Evolutionary conservation across 176 grass and related monocot species (phyloP).

Genomic region (Musa troglodytarum): DNA sequence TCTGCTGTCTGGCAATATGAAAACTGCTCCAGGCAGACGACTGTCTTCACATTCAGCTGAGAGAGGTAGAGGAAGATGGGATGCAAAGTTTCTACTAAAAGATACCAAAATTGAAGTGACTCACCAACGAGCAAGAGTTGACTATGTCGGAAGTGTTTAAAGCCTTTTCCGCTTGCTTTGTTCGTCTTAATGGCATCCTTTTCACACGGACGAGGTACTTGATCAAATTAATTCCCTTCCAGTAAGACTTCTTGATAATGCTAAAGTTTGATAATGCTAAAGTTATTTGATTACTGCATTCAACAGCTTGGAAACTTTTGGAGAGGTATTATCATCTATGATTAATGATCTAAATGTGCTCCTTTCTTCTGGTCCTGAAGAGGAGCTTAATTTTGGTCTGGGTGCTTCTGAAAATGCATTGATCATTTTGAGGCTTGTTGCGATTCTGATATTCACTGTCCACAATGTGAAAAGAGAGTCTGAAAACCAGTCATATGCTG

Average conservation of each 20-base stretch:
- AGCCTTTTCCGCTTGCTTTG: slow-evolving; percentile 64
- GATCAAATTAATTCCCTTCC: background rate
- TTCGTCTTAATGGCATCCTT: slow-evolving; percentile 83
- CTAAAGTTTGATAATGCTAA: background rate
- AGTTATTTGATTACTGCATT: background rate
- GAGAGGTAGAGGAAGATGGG: slow-evolving; percentile 54
- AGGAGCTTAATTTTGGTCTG: slow-evolving; percentile 58
- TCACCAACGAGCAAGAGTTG: slow-evolving; percentile 37
- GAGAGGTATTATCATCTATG: slow-evolving; percentile 52
- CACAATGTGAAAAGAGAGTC: slow-evolving; percentile 74
- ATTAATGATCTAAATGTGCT: slow-evolving; percentile 58
- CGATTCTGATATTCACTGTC: slow-evolving; percentile 91
- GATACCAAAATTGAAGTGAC: slow-evolving; percentile 36
- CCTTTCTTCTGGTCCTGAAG: slow-evolving; percentile 62
- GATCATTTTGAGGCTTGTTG: slow-evolving; percentile 40
- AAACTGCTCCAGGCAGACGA: slow-evolving; percentile 26
- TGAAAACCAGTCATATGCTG: slow-evolving; percentile 67
- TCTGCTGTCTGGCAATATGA: slow-evolving; percentile 48
- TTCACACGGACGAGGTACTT: slow-evolving; percentile 37
- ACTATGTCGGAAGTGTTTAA: slow-evolving; percentile 53
- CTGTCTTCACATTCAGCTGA: slow-evolving; percentile 39
- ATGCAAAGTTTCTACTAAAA: slow-evolving; percentile 47
- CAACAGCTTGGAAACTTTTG: slow-evolving; percentile 87
- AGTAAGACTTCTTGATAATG: background rate
- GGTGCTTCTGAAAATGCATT: slow-evolving; percentile 71